Conservation (phyloP, 2,329 filamentous ascomycete species). For the Colletotrichum eleusines region DNA sequence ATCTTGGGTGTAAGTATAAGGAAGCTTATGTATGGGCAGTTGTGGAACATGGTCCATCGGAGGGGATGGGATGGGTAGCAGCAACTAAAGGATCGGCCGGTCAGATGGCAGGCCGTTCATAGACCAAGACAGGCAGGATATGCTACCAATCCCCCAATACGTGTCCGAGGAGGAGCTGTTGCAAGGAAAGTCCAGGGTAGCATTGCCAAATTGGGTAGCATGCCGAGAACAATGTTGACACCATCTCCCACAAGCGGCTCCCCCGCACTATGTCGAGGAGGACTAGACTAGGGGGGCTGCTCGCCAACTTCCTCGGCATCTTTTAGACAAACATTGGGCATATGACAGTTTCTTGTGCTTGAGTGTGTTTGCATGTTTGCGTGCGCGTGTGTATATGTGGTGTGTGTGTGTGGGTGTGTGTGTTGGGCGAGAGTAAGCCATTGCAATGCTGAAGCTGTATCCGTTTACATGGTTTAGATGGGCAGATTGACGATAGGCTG, state of each 20-base stretch:
- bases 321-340: slow-evolving; percentile 37
- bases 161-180: slow-evolving; percentile 22
- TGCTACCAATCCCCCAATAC: slow-evolving; percentile 27
- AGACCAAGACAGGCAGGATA: slow-evolving; percentile 24
- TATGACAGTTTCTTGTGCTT: slow-evolving; percentile 35
- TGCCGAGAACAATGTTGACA: slow-evolving; percentile 42
- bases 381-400: too few relatives aligned
- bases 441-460: not conserved
- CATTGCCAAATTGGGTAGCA: slow-evolving; percentile 40
- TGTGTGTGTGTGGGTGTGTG: too few relatives aligned
- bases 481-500: slow-evolving; percentile 9
- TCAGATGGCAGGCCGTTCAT: slow-evolving; percentile 29
- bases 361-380: not conserved
- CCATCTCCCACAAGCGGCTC: slow-evolving; percentile 38
- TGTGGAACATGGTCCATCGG: slow-evolving; percentile 15
- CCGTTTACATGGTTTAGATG: not conserved
- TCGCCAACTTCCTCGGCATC: slow-evolving; percentile 41
- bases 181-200: slow-evolving; percentile 38
- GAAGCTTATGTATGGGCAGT: slow-evolving; percentile 2
- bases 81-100: slow-evolving; percentile 31
- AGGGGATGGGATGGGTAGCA: slow-evolving; percentile 16
- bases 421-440: not conserved
- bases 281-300: slow-evolving; percentile 28
- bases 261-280: slow-evolving; percentile 40
- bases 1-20: slow-evolving; percentile 17